Base-by-base conservation (phyloP, 2,329 filamentous ascomycete genomes). In the Leptographium procerum region DNA sequence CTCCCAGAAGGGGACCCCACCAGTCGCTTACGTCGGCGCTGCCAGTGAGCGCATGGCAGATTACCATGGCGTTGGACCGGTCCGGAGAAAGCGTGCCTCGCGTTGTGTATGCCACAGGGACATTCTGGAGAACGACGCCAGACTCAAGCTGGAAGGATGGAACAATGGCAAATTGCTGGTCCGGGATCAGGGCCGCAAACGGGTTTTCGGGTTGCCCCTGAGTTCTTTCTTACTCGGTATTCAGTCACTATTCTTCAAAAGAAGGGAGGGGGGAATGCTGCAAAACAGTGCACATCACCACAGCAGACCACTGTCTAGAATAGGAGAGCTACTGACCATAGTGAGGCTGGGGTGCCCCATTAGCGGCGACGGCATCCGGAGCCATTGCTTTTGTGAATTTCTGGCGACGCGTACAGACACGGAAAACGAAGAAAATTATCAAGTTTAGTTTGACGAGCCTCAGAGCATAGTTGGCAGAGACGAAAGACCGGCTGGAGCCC, bases 121-220 rank as follows among this genome's bases (percentile, higher is more conserved):
- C 78, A 82, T 97, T 94, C 65, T 80, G 75, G 24, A 99, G 79
- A 0, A 82, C 87, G 28, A 88, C 89, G 54, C 94, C 94, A 2
- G 91, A 97, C 72, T 99, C 94, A 64, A 99, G 87, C 10, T 87
- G 91, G 71, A 96, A 96, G 29, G 86, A 85, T 2, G 94, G 92
- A 58, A 99, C 83, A 61, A 94, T 83, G 59, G 88, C 90, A 67
- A 95, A 87, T 57, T 87, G 80, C 74, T 97, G 94, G 67, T 96
- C 87, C 56, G 90, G 86, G 56, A 99, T 95, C 68, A 97, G 79
- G 63, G 80, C 74, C 61, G 89, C 84, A 70, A 91, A 97, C 33
- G 91, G 92, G 74, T 97, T 99, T 75, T 96, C 92, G 67, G 88
- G 85, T 72, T 96, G 90, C 58, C 81, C 75, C 63, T 71, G 75